Base-by-base conservation (phyloP, 441 rosid species). In the Adansonia rubrostipa region DNA sequence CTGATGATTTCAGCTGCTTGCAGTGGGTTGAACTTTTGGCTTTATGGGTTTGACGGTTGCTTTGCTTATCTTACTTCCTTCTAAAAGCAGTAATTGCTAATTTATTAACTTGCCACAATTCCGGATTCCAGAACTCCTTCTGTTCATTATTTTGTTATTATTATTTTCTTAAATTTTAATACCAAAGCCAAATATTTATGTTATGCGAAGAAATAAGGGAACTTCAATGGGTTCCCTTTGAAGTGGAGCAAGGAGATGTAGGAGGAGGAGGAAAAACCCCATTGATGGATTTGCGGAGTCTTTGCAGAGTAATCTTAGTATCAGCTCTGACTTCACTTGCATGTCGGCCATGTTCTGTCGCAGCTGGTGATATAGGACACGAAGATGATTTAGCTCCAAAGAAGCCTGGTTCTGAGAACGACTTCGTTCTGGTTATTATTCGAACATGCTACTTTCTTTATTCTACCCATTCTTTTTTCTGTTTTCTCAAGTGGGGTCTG, bases 331-430 rank as follows among this genome's bases (percentile, higher is more conserved):
- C 92, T 85, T 85, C 82, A 66, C 85, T 96, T 78, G 64, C 80
- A 73, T 82, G 71, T 84, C 75, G 28, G 17, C 84, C 87, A 0
- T 87, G 80, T 82, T 74, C 87, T 2, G 97, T 88, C 36, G 64
- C 77, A 13, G 96, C 98, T 54, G 97, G 99, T 28, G 99, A 94
- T 81, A 94, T 92, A 24, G 97, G 93, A 57, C 97, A 96, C 73
- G 93, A 90, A 22, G 98, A 96, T 80, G 88, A 90, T 81, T 82
- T 61, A 77, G 92, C 98, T 84, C 99, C 99, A 13, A 94, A 96
- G 92, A 93, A 93, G 87, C 98, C 99, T 8, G 98, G 99, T 14
- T 96, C 98, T 78, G 97, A 88, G 77, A 96, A 96, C 84, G 98
- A 94, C 86, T 96, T 94, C 82, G 92, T 94, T 78, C 83, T 96